Evolutionary conservation across 352 stramenopile genomes (phyloP).

Genomic region (Peronosclerospora sorghi): DNA sequence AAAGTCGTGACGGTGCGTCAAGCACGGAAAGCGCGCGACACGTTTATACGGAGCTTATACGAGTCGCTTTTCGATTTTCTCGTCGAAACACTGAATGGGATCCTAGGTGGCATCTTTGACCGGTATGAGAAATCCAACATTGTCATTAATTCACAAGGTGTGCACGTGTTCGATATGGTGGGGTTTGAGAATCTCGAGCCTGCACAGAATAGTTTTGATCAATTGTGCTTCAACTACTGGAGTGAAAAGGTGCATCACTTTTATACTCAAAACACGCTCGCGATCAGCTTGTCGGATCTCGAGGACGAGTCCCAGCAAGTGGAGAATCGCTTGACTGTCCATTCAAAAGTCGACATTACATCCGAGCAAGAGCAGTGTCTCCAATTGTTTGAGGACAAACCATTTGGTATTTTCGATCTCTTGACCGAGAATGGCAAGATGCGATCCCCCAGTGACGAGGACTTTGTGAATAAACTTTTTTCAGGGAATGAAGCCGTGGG

Average conservation of each 20-base stretch:
- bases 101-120: conserved; percentile 73
- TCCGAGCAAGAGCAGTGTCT: conserved; percentile 55
- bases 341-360: conserved; percentile 40
- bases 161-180: conserved; percentile 75
- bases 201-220: conserved; percentile 60
- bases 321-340: conserved; percentile 40
- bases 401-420: conserved; percentile 63
- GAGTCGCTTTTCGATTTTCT: conserved; percentile 69
- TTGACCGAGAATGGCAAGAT: conserved; percentile 60
- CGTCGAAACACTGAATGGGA: conserved; percentile 70
- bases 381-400: conserved; percentile 57
- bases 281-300: conserved; percentile 46
- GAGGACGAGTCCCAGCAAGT: conserved; percentile 56
- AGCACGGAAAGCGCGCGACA: conserved; percentile 55
- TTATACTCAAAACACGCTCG: conserved; percentile 66
- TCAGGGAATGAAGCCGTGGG: conserved; percentile 50
- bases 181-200: conserved; percentile 53
- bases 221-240: conserved; percentile 81
- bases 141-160: conserved; percentile 65
- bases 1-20: conserved; percentile 77
- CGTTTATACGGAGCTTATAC: conserved; percentile 73
- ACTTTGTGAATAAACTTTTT: conserved; percentile 66
- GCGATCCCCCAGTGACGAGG: conserved; percentile 56
- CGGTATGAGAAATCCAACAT: conserved; percentile 79
- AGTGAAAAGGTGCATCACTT: conserved; percentile 76